phyloP scores from a whole-genome alignment of 1,139 yeast genomes.

The Candida neerlandica region DNA sequence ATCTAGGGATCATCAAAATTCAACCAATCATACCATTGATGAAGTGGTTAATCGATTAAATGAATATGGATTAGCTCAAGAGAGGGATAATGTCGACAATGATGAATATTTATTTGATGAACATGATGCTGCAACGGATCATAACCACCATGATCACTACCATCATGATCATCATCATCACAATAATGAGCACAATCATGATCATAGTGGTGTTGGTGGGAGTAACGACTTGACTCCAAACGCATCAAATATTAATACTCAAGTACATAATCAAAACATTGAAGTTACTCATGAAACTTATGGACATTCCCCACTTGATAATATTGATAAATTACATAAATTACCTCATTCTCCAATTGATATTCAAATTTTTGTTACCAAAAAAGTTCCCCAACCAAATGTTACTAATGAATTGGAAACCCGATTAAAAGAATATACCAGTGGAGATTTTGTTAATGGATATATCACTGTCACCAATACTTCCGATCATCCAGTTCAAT shows the following conservation, averaged over 20 bases:
- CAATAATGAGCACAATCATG: too few species aligned
- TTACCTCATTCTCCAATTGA: slow-evolving; percentile 42
- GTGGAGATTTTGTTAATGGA: slow-evolving; percentile 43
- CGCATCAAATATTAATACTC: slow-evolving; percentile 12
- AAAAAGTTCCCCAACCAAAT: slow-evolving; percentile 42
- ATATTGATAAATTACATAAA: slow-evolving; percentile 43
- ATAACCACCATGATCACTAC: not conserved
- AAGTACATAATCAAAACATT: slow-evolving; percentile 19
- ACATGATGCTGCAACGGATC: slow-evolving; percentile 16
- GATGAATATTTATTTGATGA: slow-evolving; percentile 29
- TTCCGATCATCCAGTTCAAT: slow-evolving; percentile 40
- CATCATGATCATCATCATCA: not conserved
- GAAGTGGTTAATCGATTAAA: slow-evolving; percentile 21
- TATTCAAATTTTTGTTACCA: slow-evolving; percentile 47
- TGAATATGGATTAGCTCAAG: slow-evolving; percentile 18
- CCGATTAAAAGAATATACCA: slow-evolving; percentile 46
- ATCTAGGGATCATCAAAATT: slow-evolving; percentile 17
- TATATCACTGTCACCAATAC: slow-evolving; percentile 43
- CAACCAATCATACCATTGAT: slow-evolving; percentile 14
- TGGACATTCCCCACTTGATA: slow-evolving; percentile 49
- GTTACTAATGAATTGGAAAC: slow-evolving; percentile 41
- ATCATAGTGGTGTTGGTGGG: too few species aligned
- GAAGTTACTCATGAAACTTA: slow-evolving; percentile 32
- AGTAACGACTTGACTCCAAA: slow-evolving; percentile 3
- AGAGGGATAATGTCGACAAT: slow-evolving; percentile 20